Percentiles rank a stretch among this genome's conserved stretches.
Evolutionary conservation across 306 rosid species (phyloP).

Genomic region (Ormosia semicastrata): DNA sequence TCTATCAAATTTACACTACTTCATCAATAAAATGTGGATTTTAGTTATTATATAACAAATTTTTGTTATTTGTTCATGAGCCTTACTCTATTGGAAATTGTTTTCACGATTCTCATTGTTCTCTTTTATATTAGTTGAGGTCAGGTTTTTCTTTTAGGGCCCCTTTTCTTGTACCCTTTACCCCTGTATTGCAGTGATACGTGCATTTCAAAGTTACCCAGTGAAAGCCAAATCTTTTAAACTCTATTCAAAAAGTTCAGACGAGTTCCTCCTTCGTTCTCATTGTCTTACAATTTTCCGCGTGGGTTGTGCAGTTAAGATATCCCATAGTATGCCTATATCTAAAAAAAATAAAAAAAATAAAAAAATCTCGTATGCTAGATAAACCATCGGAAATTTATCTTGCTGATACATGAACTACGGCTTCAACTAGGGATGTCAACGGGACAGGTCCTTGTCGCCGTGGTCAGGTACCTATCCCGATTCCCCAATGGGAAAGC

Average conservation of each 20-base stretch:
- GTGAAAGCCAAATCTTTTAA: background rate
- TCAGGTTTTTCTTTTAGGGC: background rate
- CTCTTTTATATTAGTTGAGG: background rate
- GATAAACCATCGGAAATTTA: no score
- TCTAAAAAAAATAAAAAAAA: no score
- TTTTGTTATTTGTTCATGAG: background rate
- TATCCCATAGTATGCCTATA: background rate
- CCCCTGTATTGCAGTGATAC: background rate
- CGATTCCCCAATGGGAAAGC: no score
- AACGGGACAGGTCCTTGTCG: no score
- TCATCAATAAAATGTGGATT: background rate
- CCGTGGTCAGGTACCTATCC: no score
- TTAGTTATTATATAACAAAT: background rate
- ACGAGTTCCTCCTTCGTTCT: background rate
- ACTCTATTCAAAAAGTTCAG: background rate
- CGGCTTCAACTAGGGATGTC: no score
- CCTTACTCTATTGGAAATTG: background rate
- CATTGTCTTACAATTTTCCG: background rate
- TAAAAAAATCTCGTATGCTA: no score
- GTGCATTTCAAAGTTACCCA: background rate
- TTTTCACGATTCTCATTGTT: background rate
- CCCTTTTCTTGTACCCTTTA: background rate
- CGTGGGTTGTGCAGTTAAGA: background rate
- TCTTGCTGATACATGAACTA: no score
- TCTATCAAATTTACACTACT: background rate